Percentiles rank a stretch among this genome's conserved stretches.
Evolutionary conservation across 2,329 filamentous ascomycete genomes (phyloP).

Genomic region (Rhinocladiella mackenziei): DNA sequence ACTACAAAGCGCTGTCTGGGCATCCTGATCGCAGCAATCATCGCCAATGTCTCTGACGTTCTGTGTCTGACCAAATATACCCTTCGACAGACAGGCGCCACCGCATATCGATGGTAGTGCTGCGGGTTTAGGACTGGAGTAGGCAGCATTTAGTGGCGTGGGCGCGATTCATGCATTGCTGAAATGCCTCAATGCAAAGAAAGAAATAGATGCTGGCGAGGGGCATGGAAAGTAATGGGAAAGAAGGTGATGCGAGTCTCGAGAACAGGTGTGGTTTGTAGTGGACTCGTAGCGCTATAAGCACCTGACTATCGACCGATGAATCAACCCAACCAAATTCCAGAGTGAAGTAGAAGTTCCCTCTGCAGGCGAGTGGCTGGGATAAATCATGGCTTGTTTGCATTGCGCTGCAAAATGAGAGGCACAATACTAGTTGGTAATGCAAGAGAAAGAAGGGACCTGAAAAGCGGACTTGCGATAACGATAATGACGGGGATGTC

Average conservation of each 20-base stretch:
- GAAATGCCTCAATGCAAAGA: slow-evolving; percentile 27
- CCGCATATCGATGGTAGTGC: slow-evolving; percentile 32
- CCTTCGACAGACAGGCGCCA: slow-evolving; percentile 32
- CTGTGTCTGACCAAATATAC: slow-evolving; percentile 35
- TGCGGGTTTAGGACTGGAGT: slow-evolving; percentile 27
- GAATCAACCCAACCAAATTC: too few species aligned
- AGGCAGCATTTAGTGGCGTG: slow-evolving; percentile 27
- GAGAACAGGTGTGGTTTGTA: slow-evolving; percentile 25
- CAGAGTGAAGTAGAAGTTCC: too few species aligned
- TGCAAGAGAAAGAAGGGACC: too few species aligned
- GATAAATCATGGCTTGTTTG: too few species aligned
- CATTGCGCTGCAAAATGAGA: too few species aligned
- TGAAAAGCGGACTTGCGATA: too few species aligned
- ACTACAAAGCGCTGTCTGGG: slow-evolving; percentile 35
- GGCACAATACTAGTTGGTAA: too few species aligned
- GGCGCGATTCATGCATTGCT: slow-evolving; percentile 30
- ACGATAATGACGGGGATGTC: too few species aligned
- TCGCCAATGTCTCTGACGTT: slow-evolving; percentile 32
- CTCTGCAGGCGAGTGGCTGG: too few species aligned
- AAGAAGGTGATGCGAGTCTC: slow-evolving; percentile 29
- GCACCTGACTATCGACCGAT: too few species aligned
- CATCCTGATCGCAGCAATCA: slow-evolving; percentile 33
- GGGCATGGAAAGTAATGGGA: slow-evolving; percentile 28
- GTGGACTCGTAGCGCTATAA: too few species aligned
- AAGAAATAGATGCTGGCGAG: slow-evolving; percentile 31